Conservation (phyloP, 169 alveolate species). For the Pseudocohnilembus persalinus region DNA sequence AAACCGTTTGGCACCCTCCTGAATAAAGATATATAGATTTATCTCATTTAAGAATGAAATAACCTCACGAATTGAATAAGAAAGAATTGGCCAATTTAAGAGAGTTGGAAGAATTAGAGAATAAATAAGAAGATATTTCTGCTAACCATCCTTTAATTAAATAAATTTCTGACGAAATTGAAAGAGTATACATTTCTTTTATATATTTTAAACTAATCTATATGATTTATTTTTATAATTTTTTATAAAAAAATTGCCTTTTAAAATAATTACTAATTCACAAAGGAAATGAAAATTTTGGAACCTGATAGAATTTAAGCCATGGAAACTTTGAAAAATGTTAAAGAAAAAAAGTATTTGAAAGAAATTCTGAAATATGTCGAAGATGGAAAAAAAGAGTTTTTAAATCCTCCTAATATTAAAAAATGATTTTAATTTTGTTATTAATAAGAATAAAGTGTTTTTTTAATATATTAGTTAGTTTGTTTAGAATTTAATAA, state of each 20-base stretch:
- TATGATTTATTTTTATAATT: too few relatives aligned
- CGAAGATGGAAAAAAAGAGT: not conserved
- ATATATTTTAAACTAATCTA: too few relatives aligned
- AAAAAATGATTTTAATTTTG: not conserved
- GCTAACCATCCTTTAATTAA: conserved; percentile 34
- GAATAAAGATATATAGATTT: conserved; percentile 47
- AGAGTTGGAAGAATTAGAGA: conserved; percentile 16
- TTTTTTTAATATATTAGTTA: too few relatives aligned
- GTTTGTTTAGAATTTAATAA: too few relatives aligned
- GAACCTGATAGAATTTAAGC: not conserved
- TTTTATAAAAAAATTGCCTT: too few relatives aligned
- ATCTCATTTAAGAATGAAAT: conserved; percentile 28
- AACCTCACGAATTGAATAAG: conserved; percentile 35
- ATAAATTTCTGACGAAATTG: not conserved
- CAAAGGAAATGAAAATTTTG: not conserved
- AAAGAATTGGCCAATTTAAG: conserved; percentile 32
- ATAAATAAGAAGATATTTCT: conserved; percentile 38
- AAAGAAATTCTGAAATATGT: not conserved
- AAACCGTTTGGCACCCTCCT: conserved; percentile 38
- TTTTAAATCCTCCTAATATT: not conserved
- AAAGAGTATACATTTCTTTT: not conserved
- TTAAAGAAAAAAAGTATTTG: not conserved
- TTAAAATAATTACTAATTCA: too few relatives aligned
- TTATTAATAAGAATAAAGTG: too few relatives aligned
- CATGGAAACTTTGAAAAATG: not conserved